Percentiles rank a stretch among this genome's conserved stretches.
Conservation (phyloP, 345 rosid genomes). For the Euphorbia peplus region DNA sequence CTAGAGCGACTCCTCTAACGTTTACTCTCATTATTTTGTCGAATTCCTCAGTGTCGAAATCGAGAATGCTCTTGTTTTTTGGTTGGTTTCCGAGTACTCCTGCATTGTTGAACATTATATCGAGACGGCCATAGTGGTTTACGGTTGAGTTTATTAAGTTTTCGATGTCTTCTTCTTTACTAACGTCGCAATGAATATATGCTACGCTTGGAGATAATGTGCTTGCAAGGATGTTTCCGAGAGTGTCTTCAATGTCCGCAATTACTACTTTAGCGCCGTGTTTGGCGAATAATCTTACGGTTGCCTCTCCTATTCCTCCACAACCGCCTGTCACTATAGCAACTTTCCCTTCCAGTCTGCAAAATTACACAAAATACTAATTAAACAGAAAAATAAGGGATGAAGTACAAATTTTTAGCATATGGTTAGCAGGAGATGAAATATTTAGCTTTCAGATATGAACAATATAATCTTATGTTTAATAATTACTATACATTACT, state of each 20-base stretch:
- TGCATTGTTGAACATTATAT: conserved; percentile 74
- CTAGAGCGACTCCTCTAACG: conserved; percentile 59
- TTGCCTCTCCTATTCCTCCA: conserved; percentile 77
- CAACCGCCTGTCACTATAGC: conserved; percentile 83
- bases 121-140: conserved; percentile 48
- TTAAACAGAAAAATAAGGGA: no score
- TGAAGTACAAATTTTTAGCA: no score
- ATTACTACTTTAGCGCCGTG: conserved; percentile 81
- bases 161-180: conserved; percentile 57
- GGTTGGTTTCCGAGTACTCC: conserved; percentile 71
- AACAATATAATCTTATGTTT: no score
- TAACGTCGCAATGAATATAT: conserved; percentile 66
- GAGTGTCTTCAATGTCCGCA: conserved; percentile 60
- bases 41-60: conserved; percentile 61
- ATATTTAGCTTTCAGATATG: no score
- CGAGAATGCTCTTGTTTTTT: conserved; percentile 61
- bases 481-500: no score
- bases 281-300: conserved; percentile 52
- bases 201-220: conserved; percentile 45
- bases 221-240: conserved; percentile 45
- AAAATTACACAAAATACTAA: no score
- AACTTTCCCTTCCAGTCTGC: conserved; percentile 76
- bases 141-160: conserved; percentile 50
- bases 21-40: conserved; percentile 69
- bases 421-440: no score